phyloP scores from a whole-genome alignment of 208 protist genomes.

The Lotmaria passim region DNA sequence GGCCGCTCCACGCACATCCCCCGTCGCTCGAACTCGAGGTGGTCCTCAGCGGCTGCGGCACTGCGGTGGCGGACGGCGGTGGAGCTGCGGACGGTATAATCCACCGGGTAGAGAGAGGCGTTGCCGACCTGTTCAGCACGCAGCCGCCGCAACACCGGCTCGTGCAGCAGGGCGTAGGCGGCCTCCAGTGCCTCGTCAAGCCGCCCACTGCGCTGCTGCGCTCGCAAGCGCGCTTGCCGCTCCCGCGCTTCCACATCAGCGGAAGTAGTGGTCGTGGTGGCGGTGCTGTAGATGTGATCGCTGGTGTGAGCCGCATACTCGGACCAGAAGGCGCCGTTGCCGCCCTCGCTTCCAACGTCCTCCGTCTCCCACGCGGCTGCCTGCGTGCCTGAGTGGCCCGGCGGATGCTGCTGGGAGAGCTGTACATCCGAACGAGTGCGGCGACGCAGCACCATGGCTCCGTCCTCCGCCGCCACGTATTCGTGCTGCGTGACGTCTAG shows the following conservation, averaged over 20 bases:
- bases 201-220: constrained; percentile 19
- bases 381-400: too few relatives aligned
- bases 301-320: neutral
- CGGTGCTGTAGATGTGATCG: neutral
- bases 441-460: constrained; percentile 26
- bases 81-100: constrained; percentile 49
- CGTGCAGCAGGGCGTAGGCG: constrained; percentile 32
- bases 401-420: neutral
- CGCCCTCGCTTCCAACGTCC: neutral
- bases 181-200: constrained; percentile 28
- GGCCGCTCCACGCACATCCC: constrained; percentile 62
- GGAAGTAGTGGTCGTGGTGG: neutral
- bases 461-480: constrained; percentile 16
- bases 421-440: constrained; percentile 7
- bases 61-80: constrained; percentile 12
- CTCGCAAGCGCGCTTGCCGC: constrained; percentile 1
- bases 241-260: neutral
- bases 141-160: constrained; percentile 29
- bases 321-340: neutral
- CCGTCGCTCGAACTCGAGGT: constrained; percentile 56
- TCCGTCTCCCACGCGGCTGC: neutral
- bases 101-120: constrained; percentile 53
- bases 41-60: constrained; percentile 40
- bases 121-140: constrained; percentile 35
- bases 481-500: constrained; percentile 44